Evolutionary conservation across 1,284 basidiomycete species (phyloP).

Genomic region (Neolentinus lepideus): DNA sequence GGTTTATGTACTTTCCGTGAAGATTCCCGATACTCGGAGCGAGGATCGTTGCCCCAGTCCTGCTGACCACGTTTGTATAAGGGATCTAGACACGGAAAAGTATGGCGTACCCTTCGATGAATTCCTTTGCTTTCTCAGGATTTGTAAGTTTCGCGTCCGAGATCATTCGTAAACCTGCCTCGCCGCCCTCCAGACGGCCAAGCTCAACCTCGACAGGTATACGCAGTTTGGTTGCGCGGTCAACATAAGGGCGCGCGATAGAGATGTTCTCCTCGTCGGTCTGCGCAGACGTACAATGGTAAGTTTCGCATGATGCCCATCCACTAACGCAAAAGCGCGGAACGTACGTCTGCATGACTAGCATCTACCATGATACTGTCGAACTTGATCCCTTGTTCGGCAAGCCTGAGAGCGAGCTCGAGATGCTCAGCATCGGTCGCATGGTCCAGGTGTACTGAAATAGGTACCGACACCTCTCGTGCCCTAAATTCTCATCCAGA

Average conservation of each 20-base stretch:
- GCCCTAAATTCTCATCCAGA: constrained; percentile 19
- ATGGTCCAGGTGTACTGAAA: constrained; percentile 42
- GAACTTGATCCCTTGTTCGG: constrained; percentile 39
- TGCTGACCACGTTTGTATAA: constrained; percentile 8
- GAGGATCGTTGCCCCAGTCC: constrained; percentile 37
- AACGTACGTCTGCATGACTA: constrained; percentile 35
- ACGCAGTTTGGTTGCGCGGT: constrained; percentile 32
- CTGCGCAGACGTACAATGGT: constrained; percentile 20
- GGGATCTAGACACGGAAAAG: neutral
- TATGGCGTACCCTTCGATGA: constrained; percentile 30
- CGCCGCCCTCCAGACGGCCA: constrained; percentile 43
- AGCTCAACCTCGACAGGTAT: constrained; percentile 43
- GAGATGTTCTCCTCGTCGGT: constrained; percentile 43
- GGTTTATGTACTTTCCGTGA: constrained; percentile 37
- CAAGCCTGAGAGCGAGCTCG: constrained; percentile 36
- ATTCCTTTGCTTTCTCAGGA: constrained; percentile 33
- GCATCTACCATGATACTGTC: constrained; percentile 48
- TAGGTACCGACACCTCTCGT: constrained; percentile 38
- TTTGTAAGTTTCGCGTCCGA: constrained; percentile 41
- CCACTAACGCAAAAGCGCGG: neutral
- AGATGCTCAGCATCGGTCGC: constrained; percentile 40
- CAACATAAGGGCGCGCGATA: constrained; percentile 36
- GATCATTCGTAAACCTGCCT: constrained; percentile 39
- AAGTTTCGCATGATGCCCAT: neutral
- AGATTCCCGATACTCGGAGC: constrained; percentile 44